These are phyloP conservation scores for Trametes cingulata DNA, from an alignment of 768 basidiomycete species.

Conservation along the genomic window DNA sequence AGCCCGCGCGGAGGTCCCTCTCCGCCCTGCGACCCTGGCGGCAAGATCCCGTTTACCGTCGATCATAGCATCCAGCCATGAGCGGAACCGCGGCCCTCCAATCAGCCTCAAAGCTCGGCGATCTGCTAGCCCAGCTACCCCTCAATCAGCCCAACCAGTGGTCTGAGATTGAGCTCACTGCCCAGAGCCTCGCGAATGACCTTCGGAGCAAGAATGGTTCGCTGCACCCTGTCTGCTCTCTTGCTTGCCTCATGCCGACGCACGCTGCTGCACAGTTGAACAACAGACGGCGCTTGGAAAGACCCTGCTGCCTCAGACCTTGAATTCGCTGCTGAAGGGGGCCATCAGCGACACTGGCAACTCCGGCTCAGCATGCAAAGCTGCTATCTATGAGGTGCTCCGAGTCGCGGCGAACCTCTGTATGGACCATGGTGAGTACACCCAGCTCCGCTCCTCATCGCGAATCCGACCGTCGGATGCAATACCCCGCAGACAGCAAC, in stretches of 20 bases:
- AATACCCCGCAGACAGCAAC: constrained; percentile 64
- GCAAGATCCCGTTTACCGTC: neutral
- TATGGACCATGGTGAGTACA: constrained; percentile 71
- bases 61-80: constrained; percentile 12
- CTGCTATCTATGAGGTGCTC: constrained; percentile 65
- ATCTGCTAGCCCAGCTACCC: constrained; percentile 36
- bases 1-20: neutral
- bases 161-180: constrained; percentile 51
- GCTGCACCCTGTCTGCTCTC: constrained; percentile 17
- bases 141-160: constrained; percentile 41
- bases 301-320: constrained; percentile 61
- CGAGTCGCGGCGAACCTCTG: constrained; percentile 82
- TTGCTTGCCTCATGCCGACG: constrained; percentile 15
- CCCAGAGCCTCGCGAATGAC: constrained; percentile 60
- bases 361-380: constrained; percentile 46
- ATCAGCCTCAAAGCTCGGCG: constrained; percentile 34
- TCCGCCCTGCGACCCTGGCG: neutral
- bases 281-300: constrained; percentile 69
- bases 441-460: neutral
- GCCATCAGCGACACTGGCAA: constrained; percentile 52
- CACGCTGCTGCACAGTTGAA: constrained; percentile 51
- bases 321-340: constrained; percentile 59
- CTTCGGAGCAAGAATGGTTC: constrained; percentile 54
- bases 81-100: constrained; percentile 22
- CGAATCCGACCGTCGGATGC: neutral